Base-by-base conservation (phyloP, 208 protist genomes). In the Trichomonas vaginalis region DNA sequence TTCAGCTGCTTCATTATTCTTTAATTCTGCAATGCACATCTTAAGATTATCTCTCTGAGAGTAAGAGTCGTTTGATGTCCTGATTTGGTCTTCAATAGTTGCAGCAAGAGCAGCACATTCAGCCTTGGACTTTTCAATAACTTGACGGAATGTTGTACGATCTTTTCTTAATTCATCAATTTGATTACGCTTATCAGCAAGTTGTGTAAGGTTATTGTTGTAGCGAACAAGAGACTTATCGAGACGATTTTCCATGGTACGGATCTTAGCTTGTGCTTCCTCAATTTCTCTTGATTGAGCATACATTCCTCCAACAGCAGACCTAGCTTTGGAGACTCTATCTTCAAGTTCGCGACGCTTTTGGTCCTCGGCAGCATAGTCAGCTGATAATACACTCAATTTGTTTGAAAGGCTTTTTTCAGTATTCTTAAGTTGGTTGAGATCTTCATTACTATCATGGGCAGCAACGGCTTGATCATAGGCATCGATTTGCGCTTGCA, bases 141-240 rank as follows among this genome's bases (percentile, higher is more conserved):
- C 45, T 27, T 92, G n/a, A 3, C 45, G 86, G 45, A 92, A 92
- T 17, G 86, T 92, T 17, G 27, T 35, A 39, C 45, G 48, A 0
- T 92, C 86, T 47, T 92, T 92, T 39, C 86, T 42, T 8, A 56
- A 32, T 47, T 92, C 86, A 92, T 92, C 86, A 39, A 92, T 92
- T 47, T 92, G 45, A 3, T 35, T 42, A 0, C 86, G 21, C 37
- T 48, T 32, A 21, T 42, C 45, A 14, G 45, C 23, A n/a, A 92
- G n/a, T 32, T 92, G 42, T 0, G 86, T 51, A 14, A 92, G 32
- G 32, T 51, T 92, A 32, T 92, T 92, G 45, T 92, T 92, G n/a
- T 51, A 92, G 27, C 86, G 86, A 4, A 92, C 37, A 3, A 92
- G 32, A 27, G 86, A 42, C 46, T 92, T 92, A 32, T 51, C 86